Base-by-base conservation (phyloP, 148 eudicot species). In the Chenopodium berlandieri region DNA sequence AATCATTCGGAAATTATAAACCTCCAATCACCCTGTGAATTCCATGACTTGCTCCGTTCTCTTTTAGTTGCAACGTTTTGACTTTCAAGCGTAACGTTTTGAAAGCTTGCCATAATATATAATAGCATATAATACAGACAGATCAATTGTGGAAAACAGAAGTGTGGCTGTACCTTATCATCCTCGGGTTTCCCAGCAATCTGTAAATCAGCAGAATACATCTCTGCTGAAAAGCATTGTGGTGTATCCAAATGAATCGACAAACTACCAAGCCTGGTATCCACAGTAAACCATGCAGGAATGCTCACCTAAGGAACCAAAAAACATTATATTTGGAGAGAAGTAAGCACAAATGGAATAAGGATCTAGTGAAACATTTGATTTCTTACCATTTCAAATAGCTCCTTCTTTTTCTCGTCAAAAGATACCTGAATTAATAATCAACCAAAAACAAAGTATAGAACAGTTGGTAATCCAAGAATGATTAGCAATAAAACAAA, bases 191-290 rank as follows among this genome's bases (percentile, higher is more conserved):
- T 94, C 80, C 91, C 98, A 52, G 75, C 14, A 78, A 96, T 96
- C 84, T 86, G 83, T 40, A 96, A 95, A 80, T 96, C 99, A 74
- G 86, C 94, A 65, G 99, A 94, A 86, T 96, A 96, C 99, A 94
- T 96, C 88, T 96, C 99, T 71, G 99, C 99, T 25, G 97, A 91
- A 89, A 96, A 96, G 91, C 99, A 96, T 84, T 96, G 99, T 37
- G 98, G 95, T 46, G 99, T 91, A 64, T 96, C 99, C 87, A 96
- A 83, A 88, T 96, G 97, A 71, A 96, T 84, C 10, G 99, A 91
- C 89, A 96, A 90, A 86, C 94, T 88, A 79, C 99, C 99, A 71
- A 96, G 99, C 91, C 94, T 91, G 27, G 98, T 91, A 86, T 92
- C 97, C 69, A 90, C 95, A 48, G 94, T 87, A 84, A 94, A 96